These are phyloP conservation scores for Talaromyces marneffei DNA, from an alignment of 2,329 filamentous ascomycete species.

Conservation along the genomic window DNA sequence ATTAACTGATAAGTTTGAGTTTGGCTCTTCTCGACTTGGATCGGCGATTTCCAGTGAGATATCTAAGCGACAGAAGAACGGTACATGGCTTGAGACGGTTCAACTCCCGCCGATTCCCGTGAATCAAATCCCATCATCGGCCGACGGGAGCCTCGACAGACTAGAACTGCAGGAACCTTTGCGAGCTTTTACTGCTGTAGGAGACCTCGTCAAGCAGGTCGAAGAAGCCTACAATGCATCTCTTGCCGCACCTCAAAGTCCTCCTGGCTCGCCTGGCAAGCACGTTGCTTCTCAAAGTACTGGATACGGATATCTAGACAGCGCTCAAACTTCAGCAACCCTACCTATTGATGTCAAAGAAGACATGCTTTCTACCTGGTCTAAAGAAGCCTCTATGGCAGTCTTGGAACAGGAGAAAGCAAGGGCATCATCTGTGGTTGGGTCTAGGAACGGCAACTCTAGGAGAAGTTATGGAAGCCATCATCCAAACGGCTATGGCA, in stretches of 20 bases:
- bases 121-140: conserved; percentile 52
- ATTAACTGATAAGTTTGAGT: conserved; percentile 68
- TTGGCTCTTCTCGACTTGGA: conserved; percentile 64
- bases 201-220: conserved; percentile 67
- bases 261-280: conserved; percentile 63
- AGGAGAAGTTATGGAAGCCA: conserved; percentile 25
- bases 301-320: conserved; percentile 42
- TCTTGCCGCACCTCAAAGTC: conserved; percentile 59
- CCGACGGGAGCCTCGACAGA: conserved; percentile 32
- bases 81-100: conserved; percentile 73
- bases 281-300: conserved; percentile 58
- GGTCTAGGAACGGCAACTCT: conserved; percentile 61
- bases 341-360: conserved; percentile 65
- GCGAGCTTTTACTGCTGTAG: conserved; percentile 65
- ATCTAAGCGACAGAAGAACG: conserved; percentile 62
- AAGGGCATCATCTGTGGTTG: conserved; percentile 68
- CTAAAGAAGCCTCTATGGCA: conserved; percentile 65
- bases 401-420: conserved; percentile 61
- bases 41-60: conserved; percentile 71
- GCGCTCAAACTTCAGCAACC: conserved; percentile 42
- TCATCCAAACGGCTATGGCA: conserved; percentile 27
- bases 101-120: conserved; percentile 62
- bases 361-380: conserved; percentile 75
- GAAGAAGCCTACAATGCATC: conserved; percentile 63
- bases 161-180: conserved; percentile 47